Conservation (phyloP, 2,329 filamentous ascomycete species). For the Coniochaeta hoffmannii region DNA sequence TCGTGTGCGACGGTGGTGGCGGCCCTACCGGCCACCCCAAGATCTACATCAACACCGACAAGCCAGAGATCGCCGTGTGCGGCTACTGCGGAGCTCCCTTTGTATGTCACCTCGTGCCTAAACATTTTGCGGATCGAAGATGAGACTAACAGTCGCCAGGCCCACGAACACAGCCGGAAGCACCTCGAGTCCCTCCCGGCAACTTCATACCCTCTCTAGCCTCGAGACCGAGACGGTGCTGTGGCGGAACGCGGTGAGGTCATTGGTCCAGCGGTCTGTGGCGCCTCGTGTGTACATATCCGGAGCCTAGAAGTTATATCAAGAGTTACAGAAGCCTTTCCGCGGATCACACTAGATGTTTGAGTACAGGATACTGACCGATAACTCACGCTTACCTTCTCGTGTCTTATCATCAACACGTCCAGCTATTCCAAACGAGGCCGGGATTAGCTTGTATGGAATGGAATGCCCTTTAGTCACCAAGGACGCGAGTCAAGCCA, state of each 20-base stretch:
- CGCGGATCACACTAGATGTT: too few relatives aligned
- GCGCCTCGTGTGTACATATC: constrained; percentile 1
- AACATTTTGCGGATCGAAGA: background rate
- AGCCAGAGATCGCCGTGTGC: constrained; percentile 86
- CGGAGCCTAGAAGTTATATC: background rate
- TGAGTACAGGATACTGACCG: too few relatives aligned
- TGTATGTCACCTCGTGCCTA: constrained; percentile 47
- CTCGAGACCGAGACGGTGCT: background rate
- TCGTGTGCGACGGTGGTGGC: constrained; percentile 87
- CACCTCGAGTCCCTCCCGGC: constrained; percentile 75
- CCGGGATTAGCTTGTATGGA: too few relatives aligned
- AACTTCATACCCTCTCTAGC: constrained; percentile 68
- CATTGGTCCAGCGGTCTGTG: background rate
- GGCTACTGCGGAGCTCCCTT: constrained; percentile 91
- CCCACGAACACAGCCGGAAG: constrained; percentile 80
- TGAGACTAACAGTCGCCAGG: constrained; percentile 45
- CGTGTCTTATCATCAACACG: too few relatives aligned
- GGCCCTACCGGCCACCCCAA: constrained; percentile 83
- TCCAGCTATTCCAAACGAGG: too few relatives aligned
- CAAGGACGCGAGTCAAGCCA: too few relatives aligned
- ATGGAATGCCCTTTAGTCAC: too few relatives aligned
- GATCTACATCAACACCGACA: constrained; percentile 97
- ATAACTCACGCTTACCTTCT: too few relatives aligned
- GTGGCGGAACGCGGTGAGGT: too few relatives aligned
- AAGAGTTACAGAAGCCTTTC: background rate